These are phyloP conservation scores for Torulaspora gathmanii DNA, from an alignment of 805 yeast species.

Conservation along the genomic window DNA sequence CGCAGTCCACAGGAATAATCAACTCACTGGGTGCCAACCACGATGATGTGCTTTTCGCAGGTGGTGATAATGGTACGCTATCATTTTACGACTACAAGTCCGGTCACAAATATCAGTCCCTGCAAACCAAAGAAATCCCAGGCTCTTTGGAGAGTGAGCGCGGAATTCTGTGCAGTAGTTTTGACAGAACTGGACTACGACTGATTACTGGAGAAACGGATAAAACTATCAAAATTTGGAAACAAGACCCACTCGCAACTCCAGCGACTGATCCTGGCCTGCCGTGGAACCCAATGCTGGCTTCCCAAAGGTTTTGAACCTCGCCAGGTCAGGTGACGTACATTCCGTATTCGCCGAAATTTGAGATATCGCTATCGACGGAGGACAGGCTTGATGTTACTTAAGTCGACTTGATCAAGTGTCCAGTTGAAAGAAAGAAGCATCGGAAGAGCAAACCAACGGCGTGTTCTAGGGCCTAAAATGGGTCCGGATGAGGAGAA, in stretches of 20 bases:
- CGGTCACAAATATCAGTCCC: slow-evolving; percentile 58
- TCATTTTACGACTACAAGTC: slow-evolving; percentile 72
- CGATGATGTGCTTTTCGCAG: slow-evolving; percentile 65
- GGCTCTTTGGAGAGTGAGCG: slow-evolving; percentile 66
- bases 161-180: slow-evolving; percentile 64
- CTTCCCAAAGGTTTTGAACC: slow-evolving; percentile 28
- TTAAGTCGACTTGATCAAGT: background rate
- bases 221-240: slow-evolving; percentile 77
- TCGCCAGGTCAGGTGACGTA: background rate
- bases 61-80: slow-evolving; percentile 78
- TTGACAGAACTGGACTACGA: slow-evolving; percentile 76
- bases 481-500: slow-evolving; percentile 26
- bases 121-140: slow-evolving; percentile 52
- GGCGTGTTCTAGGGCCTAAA: background rate
- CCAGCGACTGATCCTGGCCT: slow-evolving; percentile 28
- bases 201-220: slow-evolving; percentile 88
- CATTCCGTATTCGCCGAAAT: background rate
- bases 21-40: slow-evolving; percentile 63
- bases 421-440: background rate
- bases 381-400: background rate
- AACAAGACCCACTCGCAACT: slow-evolving; percentile 39
- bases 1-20: slow-evolving; percentile 42
- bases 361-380: background rate
- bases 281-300: slow-evolving; percentile 32
- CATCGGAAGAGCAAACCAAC: background rate